Base-by-base conservation (phyloP, 495 filamentous ascomycete genomes). In the Ramalina intermedia region DNA sequence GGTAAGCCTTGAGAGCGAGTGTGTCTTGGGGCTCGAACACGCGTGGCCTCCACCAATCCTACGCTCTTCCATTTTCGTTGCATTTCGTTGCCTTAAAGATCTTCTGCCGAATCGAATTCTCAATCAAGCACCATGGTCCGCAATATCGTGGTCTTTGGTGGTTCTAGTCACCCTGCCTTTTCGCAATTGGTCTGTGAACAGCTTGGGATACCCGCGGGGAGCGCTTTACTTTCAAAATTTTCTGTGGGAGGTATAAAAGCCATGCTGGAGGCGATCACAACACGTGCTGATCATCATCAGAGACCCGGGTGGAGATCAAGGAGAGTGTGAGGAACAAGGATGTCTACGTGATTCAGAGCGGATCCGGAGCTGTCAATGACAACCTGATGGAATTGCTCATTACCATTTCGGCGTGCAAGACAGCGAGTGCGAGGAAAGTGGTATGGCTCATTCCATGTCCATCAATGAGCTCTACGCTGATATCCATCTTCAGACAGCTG, bases 301-400 rank as follows among this genome's bases (percentile, higher is more conserved):
- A 96, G 65, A 96, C 85, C 50, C 80, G 93, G 29, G 87, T 94
- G 50, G 91, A 96, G 66, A 91, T 98, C 56, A 71, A 85, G 59
- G 91, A 96, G 68, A 93, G 85, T 20, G 89, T 98, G 37, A 85
- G 91, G 56, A 93, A 82, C 49, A 98, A 98, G 64, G 91, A 96
- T 73, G 90, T 98, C 59, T 95, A 93, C 66, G 93, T 96, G 63
- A 84, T 96, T 55, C 88, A 96, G 64, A 85, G 82, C 43, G 86
- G 88, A 46, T 78, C 81, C 49, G 85, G 85, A 42, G 88, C 83
- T 53, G 86, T 96, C 66, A 98, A 98, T 59, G 91, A 98, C 62
- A 80, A 94, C 64, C 73, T 98, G 41, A 80, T 98, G 69, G 91
- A 98, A 55, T 78, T 98, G 35, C 82, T 95, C 61, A 95, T 98